These are phyloP conservation scores for Hypoxylon rubiginosum DNA, from an alignment of 2,329 filamentous ascomycete genomes.

Conservation along the genomic window DNA sequence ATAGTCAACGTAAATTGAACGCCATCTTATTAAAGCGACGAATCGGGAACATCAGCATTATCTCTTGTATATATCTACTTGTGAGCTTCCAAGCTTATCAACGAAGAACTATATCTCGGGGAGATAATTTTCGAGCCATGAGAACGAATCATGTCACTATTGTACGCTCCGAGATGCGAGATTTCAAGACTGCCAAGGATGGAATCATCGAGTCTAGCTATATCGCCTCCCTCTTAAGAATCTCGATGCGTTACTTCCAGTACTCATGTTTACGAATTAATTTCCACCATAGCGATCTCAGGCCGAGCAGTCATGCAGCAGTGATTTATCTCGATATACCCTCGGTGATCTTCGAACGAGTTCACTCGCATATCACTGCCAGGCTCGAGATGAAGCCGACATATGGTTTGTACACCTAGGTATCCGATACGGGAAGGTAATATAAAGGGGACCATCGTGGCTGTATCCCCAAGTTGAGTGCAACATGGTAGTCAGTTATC, in stretches of 20 bases:
- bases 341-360: constrained; percentile 3
- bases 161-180: constrained; percentile 11
- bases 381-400: constrained; percentile 1
- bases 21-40: constrained; percentile 12
- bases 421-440: background rate
- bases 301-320: constrained; percentile 26
- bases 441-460: background rate
- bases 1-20: constrained; percentile 1
- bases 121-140: background rate
- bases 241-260: constrained; percentile 15
- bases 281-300: constrained; percentile 20
- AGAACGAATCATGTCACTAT: background rate
- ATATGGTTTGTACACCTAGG: background rate
- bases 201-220: background rate
- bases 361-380: constrained; percentile 8
- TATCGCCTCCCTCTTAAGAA: constrained; percentile 21
- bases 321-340: constrained; percentile 3
- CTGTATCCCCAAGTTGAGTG: constrained; percentile 1
- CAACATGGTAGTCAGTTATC: background rate
- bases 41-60: constrained; percentile 6
- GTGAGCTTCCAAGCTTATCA: background rate
- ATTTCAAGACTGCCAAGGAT: constrained; percentile 8
- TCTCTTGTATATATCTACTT: constrained; percentile 1
- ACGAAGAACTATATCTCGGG: background rate
- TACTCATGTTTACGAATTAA: constrained; percentile 3